Conservation (phyloP, 1,284 basidiomycete genomes). For the Tilletia setariae region DNA sequence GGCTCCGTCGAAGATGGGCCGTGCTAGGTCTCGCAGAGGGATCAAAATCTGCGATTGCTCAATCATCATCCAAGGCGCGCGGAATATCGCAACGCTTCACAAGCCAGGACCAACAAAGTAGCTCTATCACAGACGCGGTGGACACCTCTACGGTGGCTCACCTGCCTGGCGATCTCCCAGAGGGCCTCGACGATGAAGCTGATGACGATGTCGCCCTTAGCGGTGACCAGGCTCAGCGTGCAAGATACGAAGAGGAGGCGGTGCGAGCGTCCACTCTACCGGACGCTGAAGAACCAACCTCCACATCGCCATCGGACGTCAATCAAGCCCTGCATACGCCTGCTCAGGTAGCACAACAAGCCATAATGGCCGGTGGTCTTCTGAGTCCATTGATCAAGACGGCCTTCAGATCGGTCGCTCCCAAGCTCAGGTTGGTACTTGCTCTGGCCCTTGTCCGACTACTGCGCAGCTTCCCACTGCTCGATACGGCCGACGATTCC, state of each 20-base stretch:
- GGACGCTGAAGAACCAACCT: conserved; percentile 5
- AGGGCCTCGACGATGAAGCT: conserved; percentile 12
- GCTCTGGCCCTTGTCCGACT: conserved; percentile 35
- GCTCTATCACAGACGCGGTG: conserved; percentile 24
- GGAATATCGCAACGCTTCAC: conserved; percentile 5
- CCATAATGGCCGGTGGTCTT: conserved; percentile 39
- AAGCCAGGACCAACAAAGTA: conserved; percentile 16
- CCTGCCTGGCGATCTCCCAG: conserved; percentile 3
- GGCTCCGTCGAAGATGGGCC: conserved; percentile 74
- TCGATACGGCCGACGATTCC: conserved; percentile 24
- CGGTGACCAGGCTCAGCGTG: conserved; percentile 19
- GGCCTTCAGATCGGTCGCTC: conserved; percentile 32
- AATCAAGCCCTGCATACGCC: conserved; percentile 23
- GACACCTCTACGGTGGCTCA: conserved; percentile 27
- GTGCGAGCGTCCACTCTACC: conserved; percentile 21
- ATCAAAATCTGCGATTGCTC: not conserved
- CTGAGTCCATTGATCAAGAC: conserved; percentile 38
- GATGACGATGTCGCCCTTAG: conserved; percentile 21
- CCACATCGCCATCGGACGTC: conserved; percentile 15
- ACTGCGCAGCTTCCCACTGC: conserved; percentile 39
- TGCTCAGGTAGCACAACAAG: conserved; percentile 28
- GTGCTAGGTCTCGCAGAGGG: conserved; percentile 64
- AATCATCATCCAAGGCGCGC: not conserved
- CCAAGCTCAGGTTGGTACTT: conserved; percentile 35
- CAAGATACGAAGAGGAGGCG: conserved; percentile 24